A percentile compares a stretch with the other conserved stretches of the same genome.
Evolutionary conservation across 2,329 filamentous ascomycete species (phyloP).

Genomic region (Fusarium transvaalense): DNA sequence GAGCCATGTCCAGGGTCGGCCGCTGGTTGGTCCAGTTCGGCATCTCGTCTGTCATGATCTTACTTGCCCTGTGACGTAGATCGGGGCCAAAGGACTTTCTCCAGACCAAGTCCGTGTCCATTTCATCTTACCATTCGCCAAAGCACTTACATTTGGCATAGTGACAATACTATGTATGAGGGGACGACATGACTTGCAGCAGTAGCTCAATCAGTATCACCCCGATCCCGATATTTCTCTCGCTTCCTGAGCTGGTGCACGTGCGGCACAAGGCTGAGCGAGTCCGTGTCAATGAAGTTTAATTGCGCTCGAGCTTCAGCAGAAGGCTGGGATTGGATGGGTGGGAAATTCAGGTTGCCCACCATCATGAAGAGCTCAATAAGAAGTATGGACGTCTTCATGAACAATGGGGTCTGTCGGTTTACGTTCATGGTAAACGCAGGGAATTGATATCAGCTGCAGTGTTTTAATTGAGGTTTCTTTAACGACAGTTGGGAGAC

Average conservation of each 20-base stretch:
- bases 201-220: conserved; percentile 23
- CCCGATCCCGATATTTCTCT: conserved; percentile 3
- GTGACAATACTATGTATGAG: conserved; percentile 22
- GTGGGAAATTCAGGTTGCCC: too few relatives aligned
- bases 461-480: neutral
- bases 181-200: conserved; percentile 43
- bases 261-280: conserved; percentile 37
- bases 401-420: neutral
- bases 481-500: conserved; percentile 2
- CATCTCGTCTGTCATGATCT: neutral
- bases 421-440: neutral
- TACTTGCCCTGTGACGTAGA: conserved; percentile 16
- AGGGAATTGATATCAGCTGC: conserved; percentile 1
- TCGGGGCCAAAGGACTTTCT: conserved; percentile 12
- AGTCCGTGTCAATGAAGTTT: conserved; percentile 31
- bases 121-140: conserved; percentile 10
- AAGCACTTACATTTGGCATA: conserved; percentile 22
- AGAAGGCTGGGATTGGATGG: conserved; percentile 2
- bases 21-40: conserved; percentile 27
- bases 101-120: conserved; percentile 14
- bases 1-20: conserved; percentile 25
- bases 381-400: neutral
- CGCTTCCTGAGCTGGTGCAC: conserved; percentile 17
- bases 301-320: conserved; percentile 26
- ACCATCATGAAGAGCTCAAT: conserved; percentile 8